Evolutionary conservation across 2,329 filamentous ascomycete species (phyloP), one percentile per base, ranked within the genome.

Genomic region (Aspergillus sp.): DNA sequence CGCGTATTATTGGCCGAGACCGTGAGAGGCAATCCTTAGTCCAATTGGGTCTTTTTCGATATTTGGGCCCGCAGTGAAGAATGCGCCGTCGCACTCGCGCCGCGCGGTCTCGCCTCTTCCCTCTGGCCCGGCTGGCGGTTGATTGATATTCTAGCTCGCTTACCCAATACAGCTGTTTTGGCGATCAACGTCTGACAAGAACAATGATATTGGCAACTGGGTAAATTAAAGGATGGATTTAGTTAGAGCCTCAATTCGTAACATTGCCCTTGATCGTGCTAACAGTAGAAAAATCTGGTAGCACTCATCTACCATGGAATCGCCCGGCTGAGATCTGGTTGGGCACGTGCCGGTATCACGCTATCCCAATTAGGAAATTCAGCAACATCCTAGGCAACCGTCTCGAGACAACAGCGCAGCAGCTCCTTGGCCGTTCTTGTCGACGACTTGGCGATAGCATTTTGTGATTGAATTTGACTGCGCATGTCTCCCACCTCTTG

Each of bases 321-420:
- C 23, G 37, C 15, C 5, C 11, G 15, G 7, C 9, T 19, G 7
- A 35, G 39, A 33, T 52, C 46, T 49, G 46, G 46, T 39, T 25
- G 49, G 25, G 53, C 53, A 50, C 53, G 46, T 55, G 53, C 53
- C 21, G 14, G 25, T 37, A 15, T 52, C 39, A 52, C 45, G 46
- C 46, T 44, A 49, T 55, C 53, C 53, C n/a, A 9, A 49, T 50
- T 48, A 25, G 53, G 53, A 49, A 55, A 55, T 55, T n/a, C 3
- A 33, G 25, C 41, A 55, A 55, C 46, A 49, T 49, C 45, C 27
- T 39, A 55, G 39, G 53, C 46, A 55, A 37, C 53, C 44, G 45
- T 31, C 15, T 40, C 39, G 27, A 19, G n/a, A 43, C 46, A 50
- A 50, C 33, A 47, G 19, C 43, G 15, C 21, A 47, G 17, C 45